Percentiles rank a stretch among this genome's conserved stretches.
These are phyloP conservation scores for Dactylellina cionopaga DNA, from an alignment of 2,329 filamentous ascomycete species.

Conservation along the genomic window DNA sequence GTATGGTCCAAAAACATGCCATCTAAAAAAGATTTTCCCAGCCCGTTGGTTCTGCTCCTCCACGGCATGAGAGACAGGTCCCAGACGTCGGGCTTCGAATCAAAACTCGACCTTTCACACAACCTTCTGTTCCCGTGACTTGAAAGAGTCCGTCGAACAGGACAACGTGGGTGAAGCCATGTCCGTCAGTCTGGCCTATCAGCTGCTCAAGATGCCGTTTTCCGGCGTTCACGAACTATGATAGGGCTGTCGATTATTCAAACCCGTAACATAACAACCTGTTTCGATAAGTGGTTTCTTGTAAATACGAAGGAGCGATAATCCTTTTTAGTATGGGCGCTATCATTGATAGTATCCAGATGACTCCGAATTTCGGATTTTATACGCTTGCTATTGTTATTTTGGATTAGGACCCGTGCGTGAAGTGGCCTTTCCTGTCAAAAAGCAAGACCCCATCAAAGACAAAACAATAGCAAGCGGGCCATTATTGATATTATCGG, in stretches of 20 bases:
- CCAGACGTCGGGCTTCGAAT: slow-evolving; percentile 49
- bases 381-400: neutral
- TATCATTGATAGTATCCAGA: slow-evolving; percentile 27
- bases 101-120: slow-evolving; percentile 50
- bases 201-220: slow-evolving; percentile 44
- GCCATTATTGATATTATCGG: slow-evolving; percentile 39
- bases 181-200: slow-evolving; percentile 33
- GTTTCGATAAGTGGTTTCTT: neutral
- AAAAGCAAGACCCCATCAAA: slow-evolving; percentile 52
- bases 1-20: neutral
- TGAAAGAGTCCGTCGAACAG: slow-evolving; percentile 49
- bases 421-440: slow-evolving; percentile 34
- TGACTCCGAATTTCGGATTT: neutral
- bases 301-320: slow-evolving; percentile 26
- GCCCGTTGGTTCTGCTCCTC: slow-evolving; percentile 34
- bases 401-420: slow-evolving; percentile 1
- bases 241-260: slow-evolving; percentile 42
- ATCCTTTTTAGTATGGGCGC: slow-evolving; percentile 37
- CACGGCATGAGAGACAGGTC: slow-evolving; percentile 35
- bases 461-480: slow-evolving; percentile 50
- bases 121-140: slow-evolving; percentile 52
- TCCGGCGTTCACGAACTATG: slow-evolving; percentile 35
- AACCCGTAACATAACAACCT: slow-evolving; percentile 16
- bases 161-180: slow-evolving; percentile 46
- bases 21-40: no score